Conservation (phyloP, 208 protist genomes). For the Wallacemonas sp. region DNA sequence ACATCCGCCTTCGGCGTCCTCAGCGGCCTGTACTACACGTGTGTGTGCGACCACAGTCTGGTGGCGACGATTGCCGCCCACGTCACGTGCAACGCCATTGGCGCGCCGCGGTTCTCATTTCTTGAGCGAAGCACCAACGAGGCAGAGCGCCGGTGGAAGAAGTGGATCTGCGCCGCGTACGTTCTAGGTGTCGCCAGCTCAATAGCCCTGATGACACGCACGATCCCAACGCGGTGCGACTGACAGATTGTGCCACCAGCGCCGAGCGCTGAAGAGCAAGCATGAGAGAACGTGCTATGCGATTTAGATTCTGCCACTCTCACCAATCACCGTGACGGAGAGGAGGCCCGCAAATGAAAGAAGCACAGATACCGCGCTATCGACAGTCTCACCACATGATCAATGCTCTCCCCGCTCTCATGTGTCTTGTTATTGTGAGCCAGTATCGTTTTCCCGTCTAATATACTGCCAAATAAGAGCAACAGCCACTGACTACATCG, state of each 20-base stretch:
- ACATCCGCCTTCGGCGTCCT: constrained; percentile 61
- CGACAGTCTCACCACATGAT: no score
- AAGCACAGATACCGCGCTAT: no score
- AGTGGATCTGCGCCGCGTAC: not conserved
- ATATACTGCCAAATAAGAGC: no score
- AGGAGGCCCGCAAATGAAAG: no score
- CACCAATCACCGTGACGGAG: no score
- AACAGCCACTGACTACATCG: no score
- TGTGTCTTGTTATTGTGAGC: no score
- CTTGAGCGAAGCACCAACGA: not conserved
- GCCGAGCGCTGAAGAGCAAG: no score
- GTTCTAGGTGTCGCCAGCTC: not conserved
- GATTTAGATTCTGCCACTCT: no score
- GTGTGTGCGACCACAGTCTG: constrained; percentile 44
- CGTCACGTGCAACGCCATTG: constrained; percentile 70
- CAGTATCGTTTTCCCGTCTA: no score
- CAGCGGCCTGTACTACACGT: constrained; percentile 55
- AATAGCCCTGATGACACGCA: not conserved
- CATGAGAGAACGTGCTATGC: no score
- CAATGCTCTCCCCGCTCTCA: no score
- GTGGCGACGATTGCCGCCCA: constrained; percentile 46
- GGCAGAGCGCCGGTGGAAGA: not conserved
- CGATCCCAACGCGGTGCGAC: not conserved
- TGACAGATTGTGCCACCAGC: not conserved
- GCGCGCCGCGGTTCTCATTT: constrained; percentile 46